Evolutionary conservation across 768 basidiomycete genomes (phyloP), one percentile per base, ranked within the genome.

Genomic region (Rhizopogon vesiculosus): DNA sequence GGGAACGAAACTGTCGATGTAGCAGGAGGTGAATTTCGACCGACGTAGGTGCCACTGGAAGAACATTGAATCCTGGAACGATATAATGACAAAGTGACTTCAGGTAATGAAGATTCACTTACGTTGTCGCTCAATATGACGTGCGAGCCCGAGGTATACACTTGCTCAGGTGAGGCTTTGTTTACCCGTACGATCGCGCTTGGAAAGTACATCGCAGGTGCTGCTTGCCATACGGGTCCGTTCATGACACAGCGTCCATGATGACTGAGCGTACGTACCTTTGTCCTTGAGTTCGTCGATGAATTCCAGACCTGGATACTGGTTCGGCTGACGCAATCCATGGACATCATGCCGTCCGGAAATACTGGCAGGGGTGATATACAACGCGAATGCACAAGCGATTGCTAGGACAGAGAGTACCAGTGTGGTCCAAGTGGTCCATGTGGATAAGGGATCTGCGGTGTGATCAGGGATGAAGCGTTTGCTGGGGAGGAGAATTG

Each of bases 11-110:
- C 43, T 57, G 12, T 54, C 45, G n/a, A 64, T 54, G 19, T 64
- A 64, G 48, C 63, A 64, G 18, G 41, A 56, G 2, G 48, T 54
- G 56, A 55, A 60, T 33, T 18, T 59, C 28, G 62, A 57, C 7
- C 53, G 55, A 16, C 25, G 18, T 22, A 51, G 45, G 18, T 50
- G 44, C 63, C 63, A 64, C n/a, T 59, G 62, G 45, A 61, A 64
- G 50, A 64, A 58, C 63, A 64, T 64, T 3, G 63, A 63, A 39
- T 64, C 63, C 63, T 64, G 40, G 45, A n/a, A n/a, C 18, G 35
- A 46, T n/a, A 40, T 33, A 6, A 33, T 46, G 7, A 13, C 31
- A 3, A 13, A 19, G 3, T 46, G 3, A 4, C 45, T 46, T 18
- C 12, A 46, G n/a, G 29, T 12, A 4, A 10, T n/a, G 45, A 3